Evolutionary conservation across 805 yeast species (phyloP).

Genomic region (Jamesozyma piceae): DNA sequence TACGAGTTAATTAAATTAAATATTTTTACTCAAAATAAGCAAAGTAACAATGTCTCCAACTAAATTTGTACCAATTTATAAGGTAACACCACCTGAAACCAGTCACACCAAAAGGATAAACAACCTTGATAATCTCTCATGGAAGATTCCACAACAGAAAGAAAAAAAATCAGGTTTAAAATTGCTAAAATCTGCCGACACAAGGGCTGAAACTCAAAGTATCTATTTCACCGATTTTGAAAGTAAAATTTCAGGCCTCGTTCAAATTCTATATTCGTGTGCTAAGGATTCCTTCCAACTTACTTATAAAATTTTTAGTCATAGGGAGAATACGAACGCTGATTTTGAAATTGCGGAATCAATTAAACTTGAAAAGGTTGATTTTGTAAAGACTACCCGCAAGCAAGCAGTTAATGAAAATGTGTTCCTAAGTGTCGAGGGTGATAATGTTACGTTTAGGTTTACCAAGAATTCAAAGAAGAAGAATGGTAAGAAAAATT

Average conservation of each 20-base stretch:
- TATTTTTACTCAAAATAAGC: too few species aligned
- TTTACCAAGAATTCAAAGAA: slow-evolving; percentile 7
- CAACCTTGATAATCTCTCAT: slow-evolving; percentile 2
- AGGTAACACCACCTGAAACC: slow-evolving; percentile 2
- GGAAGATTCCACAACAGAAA: slow-evolving; percentile 3
- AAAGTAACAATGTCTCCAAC: slow-evolving; percentile 1
- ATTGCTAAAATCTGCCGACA: slow-evolving; percentile 1
- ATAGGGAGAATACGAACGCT: slow-evolving; percentile 11
- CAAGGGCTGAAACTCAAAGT: slow-evolving; percentile 44
- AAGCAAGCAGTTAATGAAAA: slow-evolving; percentile 13
- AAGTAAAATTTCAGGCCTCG: slow-evolving; percentile 38
- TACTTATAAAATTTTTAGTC: slow-evolving; percentile 37
- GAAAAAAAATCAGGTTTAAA: background rate
- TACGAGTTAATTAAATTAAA: too few species aligned
- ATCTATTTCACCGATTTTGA: slow-evolving; percentile 42
- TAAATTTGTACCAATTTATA: slow-evolving; percentile 5
- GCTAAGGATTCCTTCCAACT: slow-evolving; percentile 45
- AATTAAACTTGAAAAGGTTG: slow-evolving; percentile 31
- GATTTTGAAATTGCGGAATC: slow-evolving; percentile 39
- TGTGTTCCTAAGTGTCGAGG: slow-evolving; percentile 9
- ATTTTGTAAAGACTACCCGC: slow-evolving; percentile 1
- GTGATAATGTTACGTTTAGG: slow-evolving; percentile 14
- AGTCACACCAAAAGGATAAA: background rate
- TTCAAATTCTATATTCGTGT: slow-evolving; percentile 44
- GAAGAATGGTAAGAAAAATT: slow-evolving; percentile 1